Percentiles rank a stretch among this genome's conserved stretches.
Conservation (phyloP, 2,329 filamentous ascomycete genomes). For the Claviceps africana region DNA sequence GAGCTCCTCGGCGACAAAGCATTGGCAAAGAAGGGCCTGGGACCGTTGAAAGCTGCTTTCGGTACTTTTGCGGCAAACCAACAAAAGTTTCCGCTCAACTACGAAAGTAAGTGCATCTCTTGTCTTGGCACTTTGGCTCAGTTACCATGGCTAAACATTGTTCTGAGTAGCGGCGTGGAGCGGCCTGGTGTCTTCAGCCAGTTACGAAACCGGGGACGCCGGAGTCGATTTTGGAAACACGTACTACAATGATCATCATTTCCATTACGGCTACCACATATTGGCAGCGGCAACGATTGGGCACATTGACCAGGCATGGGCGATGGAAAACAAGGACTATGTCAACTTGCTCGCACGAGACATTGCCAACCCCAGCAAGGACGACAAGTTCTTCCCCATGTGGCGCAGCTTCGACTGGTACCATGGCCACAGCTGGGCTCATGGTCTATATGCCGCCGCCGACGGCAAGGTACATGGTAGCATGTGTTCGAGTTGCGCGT, state of each 20-base stretch:
- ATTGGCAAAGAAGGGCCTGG: constrained; percentile 43
- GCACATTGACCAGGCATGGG: constrained; percentile 62
- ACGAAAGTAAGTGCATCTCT: constrained; percentile 39
- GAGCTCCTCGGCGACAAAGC: constrained; percentile 46
- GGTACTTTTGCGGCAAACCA: constrained; percentile 50
- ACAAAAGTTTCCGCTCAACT: constrained; percentile 52
- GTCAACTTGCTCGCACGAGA: constrained; percentile 79
- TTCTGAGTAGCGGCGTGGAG: constrained; percentile 49
- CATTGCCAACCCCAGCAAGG: constrained; percentile 55
- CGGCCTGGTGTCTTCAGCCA: constrained; percentile 63
- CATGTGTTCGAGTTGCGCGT: too few species aligned
- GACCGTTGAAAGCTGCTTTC: constrained; percentile 52
- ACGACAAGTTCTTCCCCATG: constrained; percentile 66
- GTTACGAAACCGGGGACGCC: constrained; percentile 53
- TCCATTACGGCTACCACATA: constrained; percentile 80
- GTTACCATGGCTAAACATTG: neutral
- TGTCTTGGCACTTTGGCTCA: neutral
- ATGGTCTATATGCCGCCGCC: constrained; percentile 53
- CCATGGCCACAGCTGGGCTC: constrained; percentile 88
- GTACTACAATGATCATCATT: constrained; percentile 65
- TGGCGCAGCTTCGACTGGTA: constrained; percentile 86
- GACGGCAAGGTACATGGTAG: constrained; percentile 51
- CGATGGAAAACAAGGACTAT: constrained; percentile 58
- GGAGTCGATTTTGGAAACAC: constrained; percentile 82
- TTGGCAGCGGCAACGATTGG: constrained; percentile 74